Conservation (phyloP, 805 yeast genomes). For the Clavispora asparagi region DNA sequence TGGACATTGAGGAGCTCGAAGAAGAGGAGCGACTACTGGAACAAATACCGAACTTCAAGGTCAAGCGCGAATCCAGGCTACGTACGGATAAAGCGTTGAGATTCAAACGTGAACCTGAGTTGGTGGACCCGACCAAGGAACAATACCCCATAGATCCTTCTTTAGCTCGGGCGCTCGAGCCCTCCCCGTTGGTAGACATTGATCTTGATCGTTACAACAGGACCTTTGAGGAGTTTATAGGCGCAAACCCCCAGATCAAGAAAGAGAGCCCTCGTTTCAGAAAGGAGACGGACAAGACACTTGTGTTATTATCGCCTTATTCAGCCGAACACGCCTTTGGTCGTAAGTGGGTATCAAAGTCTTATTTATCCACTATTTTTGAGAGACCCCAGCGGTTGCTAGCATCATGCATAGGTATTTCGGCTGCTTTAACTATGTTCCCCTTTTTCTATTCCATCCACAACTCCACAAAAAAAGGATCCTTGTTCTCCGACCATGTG, state of each 20-base stretch:
- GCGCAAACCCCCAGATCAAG: slow-evolving; percentile 38
- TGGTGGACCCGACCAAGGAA: neutral
- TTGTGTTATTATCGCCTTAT: slow-evolving; percentile 62
- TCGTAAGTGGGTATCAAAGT: slow-evolving; percentile 69
- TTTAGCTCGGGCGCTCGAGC: slow-evolving; percentile 18
- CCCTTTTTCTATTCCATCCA: slow-evolving; percentile 53
- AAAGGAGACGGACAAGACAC: slow-evolving; percentile 41
- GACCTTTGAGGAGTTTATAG: slow-evolving; percentile 39
- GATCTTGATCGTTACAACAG: slow-evolving; percentile 32
- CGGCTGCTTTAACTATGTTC: slow-evolving; percentile 65
- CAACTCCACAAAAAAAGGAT: slow-evolving; percentile 43
- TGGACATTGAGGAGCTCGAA: slow-evolving; percentile 30
- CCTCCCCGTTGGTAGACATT: slow-evolving; percentile 33
- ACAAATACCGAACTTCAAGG: slow-evolving; percentile 32
- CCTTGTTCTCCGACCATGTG: slow-evolving; percentile 57
- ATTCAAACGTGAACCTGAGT: slow-evolving; percentile 4
- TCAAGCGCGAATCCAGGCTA: slow-evolving; percentile 27
- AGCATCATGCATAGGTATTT: slow-evolving; percentile 73
- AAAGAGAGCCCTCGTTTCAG: slow-evolving; percentile 35
- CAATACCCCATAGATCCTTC: slow-evolving; percentile 1
- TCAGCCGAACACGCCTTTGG: slow-evolving; percentile 70
- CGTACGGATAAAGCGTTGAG: slow-evolving; percentile 21
- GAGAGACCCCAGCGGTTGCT: slow-evolving; percentile 78
- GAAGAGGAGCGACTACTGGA: slow-evolving; percentile 31
- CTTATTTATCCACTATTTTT: slow-evolving; percentile 62